A percentile compares a stretch with the other conserved stretches of the same genome.
These are phyloP conservation scores for Hirsutella thompsonii DNA, from an alignment of 2,329 filamentous ascomycete genomes.

Conservation along the genomic window DNA sequence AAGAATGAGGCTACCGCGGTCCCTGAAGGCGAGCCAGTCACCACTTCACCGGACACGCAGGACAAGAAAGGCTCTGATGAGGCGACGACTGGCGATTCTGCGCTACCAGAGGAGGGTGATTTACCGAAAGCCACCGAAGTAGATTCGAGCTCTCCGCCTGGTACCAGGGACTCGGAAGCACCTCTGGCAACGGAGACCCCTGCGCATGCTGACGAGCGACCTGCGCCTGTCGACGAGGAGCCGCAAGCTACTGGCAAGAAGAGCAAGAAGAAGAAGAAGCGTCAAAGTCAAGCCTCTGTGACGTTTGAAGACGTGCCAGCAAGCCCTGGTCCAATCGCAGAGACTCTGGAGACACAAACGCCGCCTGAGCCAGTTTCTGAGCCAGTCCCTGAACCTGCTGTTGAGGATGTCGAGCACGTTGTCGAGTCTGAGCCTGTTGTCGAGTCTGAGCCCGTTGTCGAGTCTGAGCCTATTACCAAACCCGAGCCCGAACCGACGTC, in stretches of 20 bases:
- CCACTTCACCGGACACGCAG: too few relatives aligned
- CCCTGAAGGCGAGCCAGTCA: too few relatives aligned
- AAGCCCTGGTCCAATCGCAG: background rate
- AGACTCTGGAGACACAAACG: background rate
- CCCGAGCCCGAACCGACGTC: constrained; percentile 1
- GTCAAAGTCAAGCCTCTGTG: background rate
- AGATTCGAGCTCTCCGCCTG: too few relatives aligned
- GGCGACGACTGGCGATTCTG: too few relatives aligned
- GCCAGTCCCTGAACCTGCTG: too few relatives aligned
- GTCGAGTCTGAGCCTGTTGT: too few relatives aligned
- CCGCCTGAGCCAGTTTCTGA: background rate
- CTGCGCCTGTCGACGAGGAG: background rate
- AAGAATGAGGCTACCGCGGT: too few relatives aligned
- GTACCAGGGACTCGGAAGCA: background rate
- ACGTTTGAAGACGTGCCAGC: background rate
- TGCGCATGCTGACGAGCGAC: background rate
- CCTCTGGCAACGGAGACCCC: constrained; percentile 1
- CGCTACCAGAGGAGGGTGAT: too few relatives aligned
- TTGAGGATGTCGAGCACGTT: too few relatives aligned
- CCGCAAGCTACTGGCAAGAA: constrained; percentile 4
- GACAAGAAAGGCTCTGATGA: too few relatives aligned
- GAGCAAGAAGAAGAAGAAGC: constrained; percentile 8
- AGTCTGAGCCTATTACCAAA: background rate
- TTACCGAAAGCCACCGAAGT: too few relatives aligned
- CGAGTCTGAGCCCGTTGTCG: too few relatives aligned